A percentile compares a stretch with the other conserved stretches of the same genome.
These are phyloP conservation scores for Xylariales sp. DNA, from an alignment of 2,329 filamentous ascomycete species.

Conservation along the genomic window DNA sequence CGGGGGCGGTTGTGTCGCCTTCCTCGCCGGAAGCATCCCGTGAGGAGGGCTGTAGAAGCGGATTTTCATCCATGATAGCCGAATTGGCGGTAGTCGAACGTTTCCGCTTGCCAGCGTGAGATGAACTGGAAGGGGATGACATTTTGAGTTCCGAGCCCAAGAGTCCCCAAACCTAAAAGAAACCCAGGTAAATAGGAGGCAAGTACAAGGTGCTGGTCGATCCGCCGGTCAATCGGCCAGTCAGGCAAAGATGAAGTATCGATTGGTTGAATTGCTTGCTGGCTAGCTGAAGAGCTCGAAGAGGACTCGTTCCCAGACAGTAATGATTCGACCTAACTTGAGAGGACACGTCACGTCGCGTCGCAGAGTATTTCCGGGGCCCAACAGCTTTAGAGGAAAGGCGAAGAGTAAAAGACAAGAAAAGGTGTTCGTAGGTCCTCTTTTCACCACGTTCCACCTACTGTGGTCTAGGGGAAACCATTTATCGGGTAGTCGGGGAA, in stretches of 20 bases:
- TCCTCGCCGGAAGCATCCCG: constrained; percentile 87
- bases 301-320: constrained; percentile 12
- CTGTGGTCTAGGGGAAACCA: neutral
- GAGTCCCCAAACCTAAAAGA: constrained; percentile 5
- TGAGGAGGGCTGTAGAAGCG: constrained; percentile 75
- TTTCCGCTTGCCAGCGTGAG: constrained; percentile 80
- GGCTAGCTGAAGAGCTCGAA: neutral
- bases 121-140: constrained; percentile 69
- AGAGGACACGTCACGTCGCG: constrained; percentile 31
- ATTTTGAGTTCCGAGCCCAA: constrained; percentile 53
- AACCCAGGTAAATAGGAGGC: neutral
- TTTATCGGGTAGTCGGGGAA: constrained; percentile 23
- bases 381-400: neutral
- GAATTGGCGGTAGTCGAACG: constrained; percentile 68
- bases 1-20: constrained; percentile 76
- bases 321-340: constrained; percentile 13
- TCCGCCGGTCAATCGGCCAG: constrained; percentile 1
- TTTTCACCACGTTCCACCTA: constrained; percentile 2
- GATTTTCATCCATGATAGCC: constrained; percentile 65
- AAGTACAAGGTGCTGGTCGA: constrained; percentile 14
- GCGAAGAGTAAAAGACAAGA: neutral
- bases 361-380: constrained; percentile 5
- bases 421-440: neutral
- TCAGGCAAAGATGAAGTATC: constrained; percentile 16
- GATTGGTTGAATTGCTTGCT: constrained; percentile 3